Evolutionary conservation across 176 grass and related monocot genomes (phyloP).

Genomic region (Hordeum marinum): DNA sequence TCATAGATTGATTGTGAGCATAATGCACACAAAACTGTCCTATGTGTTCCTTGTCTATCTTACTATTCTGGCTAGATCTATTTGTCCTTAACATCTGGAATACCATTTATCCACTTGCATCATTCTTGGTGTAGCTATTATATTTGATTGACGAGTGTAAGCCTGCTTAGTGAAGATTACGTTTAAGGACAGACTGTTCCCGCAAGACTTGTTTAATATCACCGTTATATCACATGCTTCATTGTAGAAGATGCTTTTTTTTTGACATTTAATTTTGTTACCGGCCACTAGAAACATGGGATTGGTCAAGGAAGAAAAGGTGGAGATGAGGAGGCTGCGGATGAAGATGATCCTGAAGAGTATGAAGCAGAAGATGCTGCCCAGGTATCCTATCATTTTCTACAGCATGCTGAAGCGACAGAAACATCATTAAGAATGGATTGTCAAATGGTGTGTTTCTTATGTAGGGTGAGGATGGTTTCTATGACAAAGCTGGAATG

Average conservation of each 20-base stretch:
- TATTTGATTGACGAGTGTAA: not conserved
- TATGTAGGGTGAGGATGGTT: slow-evolving; percentile 43
- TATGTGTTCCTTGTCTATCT: not conserved
- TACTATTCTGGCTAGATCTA: not conserved
- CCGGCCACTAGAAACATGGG: slow-evolving; percentile 31
- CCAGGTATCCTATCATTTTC: slow-evolving; percentile 24
- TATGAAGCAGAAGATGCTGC: slow-evolving; percentile 15
- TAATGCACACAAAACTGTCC: not conserved
- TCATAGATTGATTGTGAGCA: not conserved
- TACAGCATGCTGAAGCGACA: not conserved
- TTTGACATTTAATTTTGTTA: not conserved
- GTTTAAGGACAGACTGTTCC: not conserved
- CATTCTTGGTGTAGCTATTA: not conserved
- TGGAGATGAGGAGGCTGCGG: slow-evolving; percentile 29
- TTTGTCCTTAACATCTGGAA: not conserved
- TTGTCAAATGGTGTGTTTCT: not conserved
- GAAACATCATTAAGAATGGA: not conserved
- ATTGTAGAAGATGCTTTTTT: not conserved
- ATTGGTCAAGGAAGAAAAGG: slow-evolving; percentile 41
- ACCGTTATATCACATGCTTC: not conserved
- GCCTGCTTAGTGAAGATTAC: not conserved
- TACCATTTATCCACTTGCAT: not conserved
- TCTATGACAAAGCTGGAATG: slow-evolving; percentile 36
- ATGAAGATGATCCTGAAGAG: slow-evolving; percentile 45
- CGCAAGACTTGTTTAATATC: not conserved